These are phyloP conservation scores for Ensete ventricosum DNA, from an alignment of 176 grass and related monocot genomes.

Conservation along the genomic window DNA sequence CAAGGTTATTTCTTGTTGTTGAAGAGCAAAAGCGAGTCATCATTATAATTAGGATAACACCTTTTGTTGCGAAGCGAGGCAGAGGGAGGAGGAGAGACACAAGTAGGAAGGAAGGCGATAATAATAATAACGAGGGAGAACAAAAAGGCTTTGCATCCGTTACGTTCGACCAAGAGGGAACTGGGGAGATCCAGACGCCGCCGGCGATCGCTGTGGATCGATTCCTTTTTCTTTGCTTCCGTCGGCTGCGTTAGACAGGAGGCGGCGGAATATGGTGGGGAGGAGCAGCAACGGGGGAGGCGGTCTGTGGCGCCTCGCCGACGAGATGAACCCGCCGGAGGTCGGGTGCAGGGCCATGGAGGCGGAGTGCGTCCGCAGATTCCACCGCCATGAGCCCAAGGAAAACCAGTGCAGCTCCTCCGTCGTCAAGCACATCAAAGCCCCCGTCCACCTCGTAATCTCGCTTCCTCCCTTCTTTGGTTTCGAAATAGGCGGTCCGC, in stretches of 20 bases:
- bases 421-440: conserved; percentile 78
- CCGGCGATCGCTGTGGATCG: too few relatives aligned
- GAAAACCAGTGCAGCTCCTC: conserved; percentile 78
- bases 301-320: conserved; percentile 51
- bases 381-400: conserved; percentile 55
- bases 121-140: background rate
- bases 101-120: too few relatives aligned
- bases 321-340: conserved; percentile 37
- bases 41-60: too few relatives aligned
- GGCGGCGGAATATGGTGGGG: background rate
- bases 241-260: too few relatives aligned
- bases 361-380: conserved; percentile 50
- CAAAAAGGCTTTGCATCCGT: background rate
- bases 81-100: too few relatives aligned
- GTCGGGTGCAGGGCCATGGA: conserved; percentile 44
- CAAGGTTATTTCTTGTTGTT: background rate
- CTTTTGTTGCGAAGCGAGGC: too few relatives aligned
- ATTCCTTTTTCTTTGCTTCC: too few relatives aligned
- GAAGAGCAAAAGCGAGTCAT: too few relatives aligned
- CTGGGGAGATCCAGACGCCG: too few relatives aligned
- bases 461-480: background rate
- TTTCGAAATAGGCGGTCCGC: too few relatives aligned
- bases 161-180: too few relatives aligned
- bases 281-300: conserved; percentile 1
- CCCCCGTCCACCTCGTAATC: conserved; percentile 74